A percentile compares a stretch with the other conserved stretches of the same genome.
These are phyloP conservation scores for Straminergon stramineum DNA, from an alignment of 225 moss, liverwort and hornwort genomes.

Conservation along the genomic window DNA sequence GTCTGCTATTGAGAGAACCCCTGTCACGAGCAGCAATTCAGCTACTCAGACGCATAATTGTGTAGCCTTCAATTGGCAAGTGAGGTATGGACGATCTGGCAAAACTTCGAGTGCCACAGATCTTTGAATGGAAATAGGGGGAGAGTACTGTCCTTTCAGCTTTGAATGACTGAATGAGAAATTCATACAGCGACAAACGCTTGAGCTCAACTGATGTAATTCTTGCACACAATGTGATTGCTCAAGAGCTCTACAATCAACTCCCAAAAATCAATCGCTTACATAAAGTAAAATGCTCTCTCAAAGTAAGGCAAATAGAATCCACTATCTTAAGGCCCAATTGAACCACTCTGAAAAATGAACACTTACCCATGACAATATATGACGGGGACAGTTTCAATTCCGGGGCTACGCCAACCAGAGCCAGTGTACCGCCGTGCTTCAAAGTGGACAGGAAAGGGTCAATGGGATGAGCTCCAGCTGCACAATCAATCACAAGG, in stretches of 20 bases:
- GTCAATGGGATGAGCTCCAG: slow-evolving; percentile 28
- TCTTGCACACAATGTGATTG: not conserved
- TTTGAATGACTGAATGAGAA: no score
- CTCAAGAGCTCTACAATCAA: not conserved
- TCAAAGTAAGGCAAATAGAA: not conserved
- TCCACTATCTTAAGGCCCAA: not conserved
- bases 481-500: slow-evolving; percentile 38
- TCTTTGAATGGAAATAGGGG: not conserved
- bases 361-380: not conserved
- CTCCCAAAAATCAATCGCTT: not conserved
- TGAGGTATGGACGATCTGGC: not conserved
- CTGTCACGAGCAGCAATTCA: not conserved
- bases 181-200: not conserved
- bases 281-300: not conserved
- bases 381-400: slow-evolving; percentile 4
- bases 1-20: not conserved
- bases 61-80: not conserved
- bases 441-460: slow-evolving; percentile 37
- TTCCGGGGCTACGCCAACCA: slow-evolving; percentile 32
- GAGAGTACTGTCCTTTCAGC: not conserved
- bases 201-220: not conserved
- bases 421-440: slow-evolving; percentile 30
- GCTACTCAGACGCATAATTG: not conserved
- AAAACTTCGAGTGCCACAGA: no score
- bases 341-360: not conserved